These are phyloP conservation scores for Poteriospumella lacustris DNA, from an alignment of 108 stramenopile genomes.

Conservation along the genomic window DNA sequence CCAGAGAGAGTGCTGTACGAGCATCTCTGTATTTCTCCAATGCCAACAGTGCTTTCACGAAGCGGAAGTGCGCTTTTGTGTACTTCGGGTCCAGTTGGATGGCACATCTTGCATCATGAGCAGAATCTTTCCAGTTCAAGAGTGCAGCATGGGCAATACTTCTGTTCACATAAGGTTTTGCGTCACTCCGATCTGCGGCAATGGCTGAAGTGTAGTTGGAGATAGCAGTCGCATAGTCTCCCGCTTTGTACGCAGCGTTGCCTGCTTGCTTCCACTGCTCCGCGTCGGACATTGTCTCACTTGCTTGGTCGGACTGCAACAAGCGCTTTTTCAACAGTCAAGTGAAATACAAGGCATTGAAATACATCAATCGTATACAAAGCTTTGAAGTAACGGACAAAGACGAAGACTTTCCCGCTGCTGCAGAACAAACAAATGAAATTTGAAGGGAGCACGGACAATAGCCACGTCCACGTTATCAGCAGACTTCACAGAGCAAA, in stretches of 20 bases:
- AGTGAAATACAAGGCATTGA: no score
- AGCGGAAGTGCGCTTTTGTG: neutral
- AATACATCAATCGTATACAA: no score
- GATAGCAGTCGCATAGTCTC: neutral
- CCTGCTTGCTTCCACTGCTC: neutral
- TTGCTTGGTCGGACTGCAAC: no score
- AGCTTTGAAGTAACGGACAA: no score
- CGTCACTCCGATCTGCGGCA: neutral
- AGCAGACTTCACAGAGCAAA: no score
- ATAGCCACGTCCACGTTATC: no score
- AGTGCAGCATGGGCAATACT: neutral
- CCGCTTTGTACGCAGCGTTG: neutral
- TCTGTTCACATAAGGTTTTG: neutral
- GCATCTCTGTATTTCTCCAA: neutral
- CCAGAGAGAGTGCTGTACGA: neutral
- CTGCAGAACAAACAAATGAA: no score
- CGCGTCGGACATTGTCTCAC: no score
- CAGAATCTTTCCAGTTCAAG: neutral
- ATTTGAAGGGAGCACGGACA: no score
- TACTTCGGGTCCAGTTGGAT: slow-evolving; percentile 13
- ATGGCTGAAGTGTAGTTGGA: neutral
- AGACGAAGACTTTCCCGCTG: no score
- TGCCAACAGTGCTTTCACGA: neutral
- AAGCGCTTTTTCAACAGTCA: no score
- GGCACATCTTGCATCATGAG: neutral